A percentile compares a stretch with the other conserved stretches of the same genome.
These are phyloP conservation scores for Cytospora mali DNA, from an alignment of 2,329 filamentous ascomycete species.

Conservation along the genomic window DNA sequence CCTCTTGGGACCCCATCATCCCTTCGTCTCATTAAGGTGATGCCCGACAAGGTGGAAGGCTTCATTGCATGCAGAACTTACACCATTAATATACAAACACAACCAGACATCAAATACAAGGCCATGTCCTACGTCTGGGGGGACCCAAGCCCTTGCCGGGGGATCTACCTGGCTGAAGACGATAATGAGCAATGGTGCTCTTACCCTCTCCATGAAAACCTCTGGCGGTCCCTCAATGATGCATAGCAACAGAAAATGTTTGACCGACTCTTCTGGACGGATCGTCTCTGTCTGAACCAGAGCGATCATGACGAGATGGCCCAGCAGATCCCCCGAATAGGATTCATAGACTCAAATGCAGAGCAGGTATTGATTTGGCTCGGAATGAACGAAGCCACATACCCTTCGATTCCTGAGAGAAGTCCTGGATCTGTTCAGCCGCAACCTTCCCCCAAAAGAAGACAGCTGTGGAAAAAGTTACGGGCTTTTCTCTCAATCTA, in stretches of 20 bases:
- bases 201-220: constrained; percentile 1
- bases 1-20: background rate
- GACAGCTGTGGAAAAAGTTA: too few species aligned
- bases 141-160: constrained; percentile 18
- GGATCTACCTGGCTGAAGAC: background rate
- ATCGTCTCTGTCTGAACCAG: constrained; percentile 1
- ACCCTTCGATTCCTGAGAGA: background rate
- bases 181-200: background rate
- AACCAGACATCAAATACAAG: background rate
- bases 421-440: background rate
- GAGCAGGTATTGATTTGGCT: background rate
- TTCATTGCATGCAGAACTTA: background rate
- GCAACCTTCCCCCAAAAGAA: too few species aligned
- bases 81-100: background rate
- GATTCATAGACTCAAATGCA: background rate
- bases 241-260: background rate
- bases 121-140: constrained; percentile 7
- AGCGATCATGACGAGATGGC: background rate
- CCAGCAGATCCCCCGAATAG: background rate
- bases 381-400: background rate
- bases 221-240: background rate
- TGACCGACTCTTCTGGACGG: background rate
- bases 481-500: background rate
- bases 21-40: background rate
- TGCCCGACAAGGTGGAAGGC: background rate